Evolutionary conservation across 1,139 yeast species (phyloP).

Genomic region (Meyerozyma athensensis): DNA sequence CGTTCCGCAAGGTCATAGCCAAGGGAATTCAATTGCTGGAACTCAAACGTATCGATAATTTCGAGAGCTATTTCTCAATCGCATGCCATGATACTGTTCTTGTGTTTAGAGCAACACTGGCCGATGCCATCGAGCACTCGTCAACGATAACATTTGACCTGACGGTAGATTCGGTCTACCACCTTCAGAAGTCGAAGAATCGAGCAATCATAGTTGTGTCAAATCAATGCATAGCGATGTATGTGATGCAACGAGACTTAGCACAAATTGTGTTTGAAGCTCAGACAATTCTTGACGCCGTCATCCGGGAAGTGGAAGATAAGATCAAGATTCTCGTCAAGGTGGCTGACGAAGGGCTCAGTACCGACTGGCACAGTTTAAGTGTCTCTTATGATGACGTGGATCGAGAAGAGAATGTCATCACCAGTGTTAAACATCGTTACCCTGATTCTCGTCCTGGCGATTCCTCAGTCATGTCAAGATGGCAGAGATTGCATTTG

Average conservation of each 20-base stretch:
- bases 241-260: constrained; percentile 3
- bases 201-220: constrained; percentile 2
- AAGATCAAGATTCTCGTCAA: not conserved
- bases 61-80: not conserved
- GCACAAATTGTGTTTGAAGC: not conserved
- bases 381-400: not conserved
- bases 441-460: not conserved
- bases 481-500: constrained; percentile 1
- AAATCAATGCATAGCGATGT: constrained; percentile 5
- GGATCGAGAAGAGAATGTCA: not conserved
- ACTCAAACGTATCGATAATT: not conserved
- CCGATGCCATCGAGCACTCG: not conserved
- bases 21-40: not conserved
- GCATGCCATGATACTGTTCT: not conserved
- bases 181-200: not conserved
- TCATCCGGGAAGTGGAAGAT: not conserved
- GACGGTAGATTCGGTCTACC: not conserved
- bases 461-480: not conserved
- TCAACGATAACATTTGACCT: not conserved
- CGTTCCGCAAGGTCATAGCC: constrained; percentile 1
- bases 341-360: not conserved
- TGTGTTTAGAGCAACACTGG: not conserved
- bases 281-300: not conserved
- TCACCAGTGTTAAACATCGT: not conserved
- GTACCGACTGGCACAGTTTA: not conserved